Percentiles rank a stretch among this genome's conserved stretches.
Evolutionary conservation across 179 eudicot species (phyloP).

Genomic region (Actinidia chinensis): DNA sequence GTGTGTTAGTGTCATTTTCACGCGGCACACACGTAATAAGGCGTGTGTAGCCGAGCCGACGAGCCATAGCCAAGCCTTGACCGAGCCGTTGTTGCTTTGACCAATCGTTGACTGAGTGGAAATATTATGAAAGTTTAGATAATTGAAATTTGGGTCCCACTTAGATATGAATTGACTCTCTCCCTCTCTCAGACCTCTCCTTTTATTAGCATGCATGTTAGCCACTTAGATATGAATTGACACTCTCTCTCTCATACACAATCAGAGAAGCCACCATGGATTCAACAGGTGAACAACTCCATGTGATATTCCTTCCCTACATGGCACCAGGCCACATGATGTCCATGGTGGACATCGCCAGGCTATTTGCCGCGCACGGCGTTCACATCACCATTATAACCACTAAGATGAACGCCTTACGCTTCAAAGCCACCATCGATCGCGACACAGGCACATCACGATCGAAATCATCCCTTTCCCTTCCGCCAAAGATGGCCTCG

Average conservation of each 20-base stretch:
- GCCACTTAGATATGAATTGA: too few species aligned
- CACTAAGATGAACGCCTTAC: slow-evolving; percentile 29
- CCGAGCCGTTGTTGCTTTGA: too few species aligned
- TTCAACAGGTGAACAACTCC: slow-evolving; percentile 24
- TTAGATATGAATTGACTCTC: too few species aligned
- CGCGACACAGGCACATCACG: slow-evolving; percentile 7
- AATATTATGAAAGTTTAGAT: too few species aligned
- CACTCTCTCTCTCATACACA: not conserved
- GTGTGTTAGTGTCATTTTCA: too few species aligned
- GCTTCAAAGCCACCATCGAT: slow-evolving; percentile 20
- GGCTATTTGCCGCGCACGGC: slow-evolving; percentile 26
- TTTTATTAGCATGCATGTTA: too few species aligned
- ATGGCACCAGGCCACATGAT: slow-evolving; percentile 42
- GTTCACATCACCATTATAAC: slow-evolving; percentile 35
- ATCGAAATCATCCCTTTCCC: slow-evolving; percentile 30
- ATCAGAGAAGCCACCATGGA: slow-evolving; percentile 13
- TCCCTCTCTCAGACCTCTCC: too few species aligned
- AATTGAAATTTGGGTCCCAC: too few species aligned
- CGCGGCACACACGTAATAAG: too few species aligned
- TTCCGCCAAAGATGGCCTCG: slow-evolving; percentile 24
- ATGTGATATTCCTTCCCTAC: slow-evolving; percentile 36
- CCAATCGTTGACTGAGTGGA: too few species aligned
- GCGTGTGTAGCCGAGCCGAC: too few species aligned
- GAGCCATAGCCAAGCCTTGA: too few species aligned
- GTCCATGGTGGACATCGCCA: slow-evolving; percentile 38